Evolutionary conservation across 495 filamentous ascomycete genomes (phyloP).

Genomic region (Staphylotrichum longicolle): DNA sequence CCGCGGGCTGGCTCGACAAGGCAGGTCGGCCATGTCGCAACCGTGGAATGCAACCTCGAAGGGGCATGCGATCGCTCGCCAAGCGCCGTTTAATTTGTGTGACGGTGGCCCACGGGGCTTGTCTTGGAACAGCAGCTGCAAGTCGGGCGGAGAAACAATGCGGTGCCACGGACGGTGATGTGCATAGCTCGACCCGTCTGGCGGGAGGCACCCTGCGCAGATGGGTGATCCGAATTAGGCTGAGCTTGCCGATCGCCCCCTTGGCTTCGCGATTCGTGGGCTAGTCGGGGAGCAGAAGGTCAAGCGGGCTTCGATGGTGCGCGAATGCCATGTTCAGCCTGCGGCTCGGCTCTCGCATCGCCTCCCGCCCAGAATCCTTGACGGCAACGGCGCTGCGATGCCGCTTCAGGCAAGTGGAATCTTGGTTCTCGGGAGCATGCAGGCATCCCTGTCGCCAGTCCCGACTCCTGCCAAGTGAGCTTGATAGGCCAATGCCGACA

Average conservation of each 20-base stretch:
- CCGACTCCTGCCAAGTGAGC: neutral
- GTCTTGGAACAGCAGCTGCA: slow-evolving; percentile 20
- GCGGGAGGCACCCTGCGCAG: slow-evolving; percentile 1
- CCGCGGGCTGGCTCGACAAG: slow-evolving; percentile 28
- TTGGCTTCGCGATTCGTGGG: neutral
- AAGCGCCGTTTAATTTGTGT: slow-evolving; percentile 31
- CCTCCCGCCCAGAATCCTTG: neutral
- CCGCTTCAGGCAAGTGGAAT: neutral
- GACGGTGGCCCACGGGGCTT: slow-evolving; percentile 20
- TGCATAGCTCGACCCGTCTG: neutral
- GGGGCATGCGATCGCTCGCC: slow-evolving; percentile 21
- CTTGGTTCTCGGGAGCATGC: neutral
- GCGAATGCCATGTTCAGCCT: neutral
- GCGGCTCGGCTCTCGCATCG: neutral
- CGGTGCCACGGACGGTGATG: slow-evolving; percentile 12
- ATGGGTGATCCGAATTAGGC: slow-evolving; percentile 8
- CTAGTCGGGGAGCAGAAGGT: neutral
- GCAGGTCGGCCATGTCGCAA: slow-evolving; percentile 31
- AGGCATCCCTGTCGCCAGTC: neutral
- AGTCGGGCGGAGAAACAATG: slow-evolving; percentile 2
- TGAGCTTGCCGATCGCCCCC: slow-evolving; percentile 5
- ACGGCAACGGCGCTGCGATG: neutral
- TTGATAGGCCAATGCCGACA: neutral
- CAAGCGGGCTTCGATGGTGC: neutral
- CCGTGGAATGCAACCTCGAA: slow-evolving; percentile 32